Percentiles rank a stretch among this genome's conserved stretches.
Conservation (phyloP, 805 yeast species). For the Komagataella kurtzmanii region DNA sequence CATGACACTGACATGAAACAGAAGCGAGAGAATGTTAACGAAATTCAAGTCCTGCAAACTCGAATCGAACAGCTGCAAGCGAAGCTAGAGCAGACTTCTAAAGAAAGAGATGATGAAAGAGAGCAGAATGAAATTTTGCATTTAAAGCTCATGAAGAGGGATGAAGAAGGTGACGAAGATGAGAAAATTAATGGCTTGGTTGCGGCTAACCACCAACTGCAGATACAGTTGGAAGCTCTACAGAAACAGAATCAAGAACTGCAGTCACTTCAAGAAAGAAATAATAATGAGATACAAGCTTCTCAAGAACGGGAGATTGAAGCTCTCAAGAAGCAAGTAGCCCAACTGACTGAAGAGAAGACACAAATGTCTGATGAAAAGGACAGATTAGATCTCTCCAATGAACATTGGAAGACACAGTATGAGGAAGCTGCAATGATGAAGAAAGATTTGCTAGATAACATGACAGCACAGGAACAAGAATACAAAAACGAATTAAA, state of each 20-base stretch:
- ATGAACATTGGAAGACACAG: conserved; percentile 6
- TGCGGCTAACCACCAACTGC: conserved; percentile 3
- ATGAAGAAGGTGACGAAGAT: not conserved
- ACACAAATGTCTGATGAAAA: conserved; percentile 11
- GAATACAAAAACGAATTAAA: conserved; percentile 45
- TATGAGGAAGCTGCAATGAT: conserved; percentile 19
- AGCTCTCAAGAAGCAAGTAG: not conserved
- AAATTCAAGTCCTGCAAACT: not conserved
- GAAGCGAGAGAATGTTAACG: not conserved
- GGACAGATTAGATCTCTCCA: conserved; percentile 7
- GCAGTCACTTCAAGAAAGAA: conserved; percentile 1
- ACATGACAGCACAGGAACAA: conserved; percentile 50
- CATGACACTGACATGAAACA: not conserved
- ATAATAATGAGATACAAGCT: not conserved
- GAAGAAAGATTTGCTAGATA: conserved; percentile 54
- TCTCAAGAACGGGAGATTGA: not conserved
- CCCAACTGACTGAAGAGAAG: conserved; percentile 5
- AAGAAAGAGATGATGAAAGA: not conserved
- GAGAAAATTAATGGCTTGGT: conserved; percentile 1
- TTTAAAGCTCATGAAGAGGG: not conserved
- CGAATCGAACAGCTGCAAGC: not conserved
- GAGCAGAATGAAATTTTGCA: not conserved
- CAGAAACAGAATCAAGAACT: not conserved
- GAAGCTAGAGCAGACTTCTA: not conserved
- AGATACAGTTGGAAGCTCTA: not conserved